Evolutionary conservation across 2,329 filamentous ascomycete genomes (phyloP).

Genomic region (Penicillium sp.): DNA sequence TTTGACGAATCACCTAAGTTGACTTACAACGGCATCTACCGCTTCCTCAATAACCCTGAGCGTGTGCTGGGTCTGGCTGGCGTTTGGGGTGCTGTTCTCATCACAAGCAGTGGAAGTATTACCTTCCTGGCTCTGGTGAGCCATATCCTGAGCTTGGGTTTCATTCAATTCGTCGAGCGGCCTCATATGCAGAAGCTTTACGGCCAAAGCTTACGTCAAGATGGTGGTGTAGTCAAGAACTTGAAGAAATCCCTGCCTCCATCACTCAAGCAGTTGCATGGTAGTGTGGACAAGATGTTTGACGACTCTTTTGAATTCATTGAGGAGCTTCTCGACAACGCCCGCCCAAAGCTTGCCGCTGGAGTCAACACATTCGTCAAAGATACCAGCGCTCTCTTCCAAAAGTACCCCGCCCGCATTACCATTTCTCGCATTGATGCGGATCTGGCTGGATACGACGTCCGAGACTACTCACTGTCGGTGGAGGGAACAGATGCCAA

Average conservation of each 20-base stretch:
- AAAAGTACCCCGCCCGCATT: constrained; percentile 82
- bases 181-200: constrained; percentile 99
- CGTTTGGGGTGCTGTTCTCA: constrained; percentile 92
- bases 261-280: constrained; percentile 78
- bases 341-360: constrained; percentile 80
- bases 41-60: constrained; percentile 96
- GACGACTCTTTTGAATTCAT: constrained; percentile 86
- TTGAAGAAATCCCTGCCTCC: constrained; percentile 82
- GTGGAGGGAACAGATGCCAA: constrained; percentile 67
- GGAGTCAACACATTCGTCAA: constrained; percentile 84
- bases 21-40: constrained; percentile 96
- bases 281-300: constrained; percentile 81
- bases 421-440: constrained; percentile 77
- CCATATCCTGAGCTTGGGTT: constrained; percentile 80
- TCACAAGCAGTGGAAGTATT: constrained; percentile 84
- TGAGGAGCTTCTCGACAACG: constrained; percentile 84
- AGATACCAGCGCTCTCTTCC: constrained; percentile 85
- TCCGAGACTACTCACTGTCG: constrained; percentile 75
- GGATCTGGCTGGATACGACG: constrained; percentile 76
- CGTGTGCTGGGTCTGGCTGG: constrained; percentile 89
- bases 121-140: constrained; percentile 84
- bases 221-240: constrained; percentile 90
- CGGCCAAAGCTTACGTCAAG: constrained; percentile 75
- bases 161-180: constrained; percentile 90
- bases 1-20: constrained; percentile 86